These are phyloP conservation scores for Microbotryum scabiosae DNA, from an alignment of 1,284 basidiomycete species.

Conservation along the genomic window DNA sequence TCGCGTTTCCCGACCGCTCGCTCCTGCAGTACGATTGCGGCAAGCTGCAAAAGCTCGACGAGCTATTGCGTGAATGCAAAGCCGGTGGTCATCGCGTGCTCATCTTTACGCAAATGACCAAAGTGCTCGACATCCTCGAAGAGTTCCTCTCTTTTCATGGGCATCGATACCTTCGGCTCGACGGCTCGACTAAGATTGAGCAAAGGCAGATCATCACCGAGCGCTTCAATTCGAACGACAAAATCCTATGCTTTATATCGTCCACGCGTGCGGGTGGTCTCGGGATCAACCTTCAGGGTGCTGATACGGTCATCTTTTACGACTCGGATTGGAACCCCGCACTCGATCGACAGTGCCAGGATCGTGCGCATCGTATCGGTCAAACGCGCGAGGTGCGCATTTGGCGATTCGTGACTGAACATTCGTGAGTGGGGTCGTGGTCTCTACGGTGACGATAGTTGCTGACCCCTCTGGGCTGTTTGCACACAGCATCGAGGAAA, in stretches of 20 bases:
- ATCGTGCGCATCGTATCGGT: slow-evolving; percentile 88
- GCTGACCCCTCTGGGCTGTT: neutral
- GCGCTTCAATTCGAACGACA: slow-evolving; percentile 86
- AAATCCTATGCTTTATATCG: slow-evolving; percentile 88
- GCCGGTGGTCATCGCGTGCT: slow-evolving; percentile 78
- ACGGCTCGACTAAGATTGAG: slow-evolving; percentile 92
- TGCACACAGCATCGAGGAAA: slow-evolving; percentile 75
- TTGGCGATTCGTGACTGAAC: slow-evolving; percentile 84
- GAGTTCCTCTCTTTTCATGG: slow-evolving; percentile 88
- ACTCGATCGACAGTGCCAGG: slow-evolving; percentile 95
- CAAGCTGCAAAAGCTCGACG: slow-evolving; percentile 77
- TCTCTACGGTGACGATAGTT: no score
- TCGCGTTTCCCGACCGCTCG: slow-evolving; percentile 86
- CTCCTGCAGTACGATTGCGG: slow-evolving; percentile 94
- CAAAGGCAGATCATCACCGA: slow-evolving; percentile 92
- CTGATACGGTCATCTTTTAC: slow-evolving; percentile 92
- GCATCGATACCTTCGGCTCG: slow-evolving; percentile 83
- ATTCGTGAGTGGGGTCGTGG: slow-evolving; percentile 37
- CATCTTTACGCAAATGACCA: slow-evolving; percentile 97
- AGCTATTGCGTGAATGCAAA: slow-evolving; percentile 72
- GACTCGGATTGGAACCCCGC: slow-evolving; percentile 97
- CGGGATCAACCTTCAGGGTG: slow-evolving; percentile 84
- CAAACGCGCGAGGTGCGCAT: slow-evolving; percentile 96
- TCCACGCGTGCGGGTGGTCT: slow-evolving; percentile 89
- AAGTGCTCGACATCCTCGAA: slow-evolving; percentile 87